Evolutionary conservation across 331 rosid species (phyloP), one percentile per base, ranked within the genome.

Genomic region (Stylosanthes scabra): DNA sequence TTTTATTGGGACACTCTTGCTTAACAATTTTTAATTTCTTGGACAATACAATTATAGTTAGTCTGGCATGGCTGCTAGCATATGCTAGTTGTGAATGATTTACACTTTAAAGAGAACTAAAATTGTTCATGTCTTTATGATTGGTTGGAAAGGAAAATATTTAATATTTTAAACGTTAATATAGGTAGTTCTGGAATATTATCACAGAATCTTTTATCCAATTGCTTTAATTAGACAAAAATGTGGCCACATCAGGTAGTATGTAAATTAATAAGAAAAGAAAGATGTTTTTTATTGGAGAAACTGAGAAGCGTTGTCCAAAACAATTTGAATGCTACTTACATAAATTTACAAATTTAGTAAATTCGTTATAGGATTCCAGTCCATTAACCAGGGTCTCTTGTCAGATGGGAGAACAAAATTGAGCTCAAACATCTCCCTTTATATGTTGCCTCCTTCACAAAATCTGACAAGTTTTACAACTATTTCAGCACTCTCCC

Each of bases 381-480:
- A 95, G 55, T 91, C 98, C 88, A 75, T 62, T 49, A 87, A 75
- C 99, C 99, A 95, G 28, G 96, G 86, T 83, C 97, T 87, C 82
- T 73, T 92, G 60, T 90, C 99, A 45, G 97, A 90, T 42, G 99
- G 98, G 77, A 82, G 92, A 31, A 70, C 98, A 44, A 95, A 92
- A 70, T 88, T 95, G 70, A 95, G 96, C 75, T 92, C 97, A 78
- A 95, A 95, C 99, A 95, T 92, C 86, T 95, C 99, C 81, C 74
- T 88, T 40, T 98, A 92, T 89, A 95, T 71, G 87, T 92, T 92
- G 9, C 99, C 96, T 41, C 96, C 86, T 83, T 85, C 96, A 40
- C 96, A 65, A 77, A 95, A 92, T 13, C 97, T 97, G 6, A 95
- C 99, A 66, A 95, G 98, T 74, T 79, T 92, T 44, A 98, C 98